Evolutionary conservation across 2,329 filamentous ascomycete genomes (phyloP), one percentile per base, ranked within the genome.

Genomic region (Volutella citrinella): DNA sequence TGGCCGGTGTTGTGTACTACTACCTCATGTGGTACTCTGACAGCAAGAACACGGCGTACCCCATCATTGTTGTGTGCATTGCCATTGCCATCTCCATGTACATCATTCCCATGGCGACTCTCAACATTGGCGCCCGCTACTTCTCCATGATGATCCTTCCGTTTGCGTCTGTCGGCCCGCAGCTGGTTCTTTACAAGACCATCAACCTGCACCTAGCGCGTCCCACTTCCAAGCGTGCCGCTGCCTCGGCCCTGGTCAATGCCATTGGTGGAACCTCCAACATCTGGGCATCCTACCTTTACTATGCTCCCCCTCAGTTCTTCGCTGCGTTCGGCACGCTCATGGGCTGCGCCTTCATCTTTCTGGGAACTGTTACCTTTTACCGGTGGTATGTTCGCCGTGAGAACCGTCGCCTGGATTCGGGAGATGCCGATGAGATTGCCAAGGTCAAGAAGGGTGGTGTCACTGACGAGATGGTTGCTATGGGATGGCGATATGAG

Each of bases 401-500:
- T 3, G 63, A 66, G 41, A 67, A 66, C 44, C 52, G 39, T 21
- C 57, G 60, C 2, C 37, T 67, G 30, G 61, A 65, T 25, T 62
- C 61, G 0, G 60, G 56, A 4, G 52, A 63, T n/a, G 51, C 51
- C 2, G 53, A 46, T 4, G 22, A 58, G 33, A 58, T 68, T 36
- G 60, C 55, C 1, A 63, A 65, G 48, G 65, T 56, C 5, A 51
- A 63, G 12, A 64, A 59, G 33, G 60, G 60, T 4, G 65, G 65
- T 8, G 64, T 67, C 5, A 68, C 65, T 1, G 56, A 63, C 30
- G 63, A 68, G 42, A 66, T 66, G 65, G 52, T 68, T 8, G 52
- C 58, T 16, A 41, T 68, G 9, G 52, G 51, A 20, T 68, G 63
- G 65, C 59, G 64, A 6, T 68, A 68, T 34, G 65, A 68, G 40